Evolutionary conservation across 345 rosid genomes (phyloP).

Genomic region (Bruguiera parviflora): DNA sequence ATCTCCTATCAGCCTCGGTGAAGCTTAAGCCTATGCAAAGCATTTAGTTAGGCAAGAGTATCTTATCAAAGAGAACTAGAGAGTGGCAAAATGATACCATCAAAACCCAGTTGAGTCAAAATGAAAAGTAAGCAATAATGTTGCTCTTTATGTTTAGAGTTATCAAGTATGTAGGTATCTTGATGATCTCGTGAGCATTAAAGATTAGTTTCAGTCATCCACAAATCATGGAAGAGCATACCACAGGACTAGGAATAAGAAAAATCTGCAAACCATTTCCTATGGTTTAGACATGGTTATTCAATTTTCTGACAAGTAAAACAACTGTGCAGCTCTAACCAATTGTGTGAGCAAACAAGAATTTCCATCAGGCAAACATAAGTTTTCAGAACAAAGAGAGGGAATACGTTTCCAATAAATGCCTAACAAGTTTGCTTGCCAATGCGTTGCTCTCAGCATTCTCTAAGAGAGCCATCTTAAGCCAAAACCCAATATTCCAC

Average conservation of each 20-base stretch:
- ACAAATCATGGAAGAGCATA: neutral
- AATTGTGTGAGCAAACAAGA: neutral
- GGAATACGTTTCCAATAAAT: neutral
- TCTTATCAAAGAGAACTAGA: too few relatives aligned
- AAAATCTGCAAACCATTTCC: neutral
- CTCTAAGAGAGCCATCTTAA: too few relatives aligned
- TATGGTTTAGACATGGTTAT: too few relatives aligned
- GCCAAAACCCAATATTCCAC: too few relatives aligned
- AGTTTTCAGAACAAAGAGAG: neutral
- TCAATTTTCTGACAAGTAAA: too few relatives aligned
- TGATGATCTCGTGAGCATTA: neutral
- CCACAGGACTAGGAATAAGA: neutral
- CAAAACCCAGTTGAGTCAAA: too few relatives aligned
- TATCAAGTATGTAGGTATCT: too few relatives aligned
- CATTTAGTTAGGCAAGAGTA: neutral
- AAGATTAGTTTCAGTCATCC: neutral
- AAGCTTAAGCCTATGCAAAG: slow-evolving; percentile 55
- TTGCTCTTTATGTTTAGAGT: too few relatives aligned
- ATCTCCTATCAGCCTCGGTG: slow-evolving; percentile 61
- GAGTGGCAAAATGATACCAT: neutral
- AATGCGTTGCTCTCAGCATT: too few relatives aligned
- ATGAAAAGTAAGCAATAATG: too few relatives aligned
- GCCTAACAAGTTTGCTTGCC: neutral
- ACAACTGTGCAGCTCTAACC: too few relatives aligned
- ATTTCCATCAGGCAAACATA: neutral